Evolutionary conservation across 1,284 basidiomycete species (phyloP).

Genomic region (Leccinum solheimii): DNA sequence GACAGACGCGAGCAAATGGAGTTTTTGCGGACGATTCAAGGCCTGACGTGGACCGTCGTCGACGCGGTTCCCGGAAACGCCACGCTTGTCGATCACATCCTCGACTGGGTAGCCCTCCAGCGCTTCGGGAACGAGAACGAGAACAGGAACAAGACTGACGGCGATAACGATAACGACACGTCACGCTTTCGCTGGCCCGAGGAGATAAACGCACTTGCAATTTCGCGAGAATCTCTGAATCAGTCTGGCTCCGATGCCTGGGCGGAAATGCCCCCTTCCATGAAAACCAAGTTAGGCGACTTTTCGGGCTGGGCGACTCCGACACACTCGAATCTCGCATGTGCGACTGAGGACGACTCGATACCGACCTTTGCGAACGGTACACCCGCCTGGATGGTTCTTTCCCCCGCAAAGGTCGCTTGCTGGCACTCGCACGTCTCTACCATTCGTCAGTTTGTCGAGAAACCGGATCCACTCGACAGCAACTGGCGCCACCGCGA

Average conservation of each 20-base stretch:
- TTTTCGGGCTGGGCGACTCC: not conserved
- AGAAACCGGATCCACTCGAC: slow-evolving; percentile 11
- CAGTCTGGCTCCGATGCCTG: slow-evolving; percentile 39
- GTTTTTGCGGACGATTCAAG: slow-evolving; percentile 18
- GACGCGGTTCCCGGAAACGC: slow-evolving; percentile 46
- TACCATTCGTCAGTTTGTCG: slow-evolving; percentile 50
- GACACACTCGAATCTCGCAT: slow-evolving; percentile 38
- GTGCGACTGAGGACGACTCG: slow-evolving; percentile 48
- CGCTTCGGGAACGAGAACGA: slow-evolving; percentile 28
- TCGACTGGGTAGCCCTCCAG: slow-evolving; percentile 41
- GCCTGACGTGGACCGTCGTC: slow-evolving; percentile 53
- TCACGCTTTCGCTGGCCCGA: slow-evolving; percentile 50
- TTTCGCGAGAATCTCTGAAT: slow-evolving; percentile 30
- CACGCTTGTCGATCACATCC: slow-evolving; percentile 40
- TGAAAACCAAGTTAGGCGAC: not conserved
- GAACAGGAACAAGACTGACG: not conserved
- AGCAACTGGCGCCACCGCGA: not conserved
- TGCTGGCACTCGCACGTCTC: slow-evolving; percentile 76
- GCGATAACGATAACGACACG: not conserved
- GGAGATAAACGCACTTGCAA: slow-evolving; percentile 38
- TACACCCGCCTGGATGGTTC: slow-evolving; percentile 47
- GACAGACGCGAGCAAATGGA: slow-evolving; percentile 31
- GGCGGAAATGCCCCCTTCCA: slow-evolving; percentile 11
- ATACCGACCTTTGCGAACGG: slow-evolving; percentile 40
- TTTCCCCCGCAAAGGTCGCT: slow-evolving; percentile 61